Conservation (phyloP, 1,139 yeast species). For the Yamadazyma spencermartinsiae region DNA sequence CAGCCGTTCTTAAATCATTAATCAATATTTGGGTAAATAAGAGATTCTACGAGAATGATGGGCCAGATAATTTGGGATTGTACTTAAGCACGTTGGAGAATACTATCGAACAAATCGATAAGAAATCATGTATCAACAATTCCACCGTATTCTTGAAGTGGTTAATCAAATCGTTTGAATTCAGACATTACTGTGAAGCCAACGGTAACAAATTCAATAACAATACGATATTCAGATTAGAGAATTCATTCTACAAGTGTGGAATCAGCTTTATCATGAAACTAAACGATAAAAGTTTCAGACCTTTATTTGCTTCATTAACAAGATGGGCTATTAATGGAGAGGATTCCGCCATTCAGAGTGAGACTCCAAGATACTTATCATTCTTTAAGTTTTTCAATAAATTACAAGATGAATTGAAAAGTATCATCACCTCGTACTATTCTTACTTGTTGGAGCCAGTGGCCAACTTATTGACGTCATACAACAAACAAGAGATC, state of each 20-base stretch:
- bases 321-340: slow-evolving; percentile 95
- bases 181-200: slow-evolving; percentile 47
- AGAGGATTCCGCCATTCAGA: slow-evolving; percentile 55
- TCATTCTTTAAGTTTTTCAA: slow-evolving; percentile 88
- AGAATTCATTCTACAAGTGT: slow-evolving; percentile 70
- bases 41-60: slow-evolving; percentile 33
- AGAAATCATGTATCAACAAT: slow-evolving; percentile 70
- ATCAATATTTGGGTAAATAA: slow-evolving; percentile 57
- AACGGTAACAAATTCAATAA: slow-evolving; percentile 49
- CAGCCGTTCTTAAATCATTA: slow-evolving; percentile 61
- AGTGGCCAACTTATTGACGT: slow-evolving; percentile 52
- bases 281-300: slow-evolving; percentile 84
- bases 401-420: slow-evolving; percentile 78
- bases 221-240: slow-evolving; percentile 80
- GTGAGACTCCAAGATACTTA: slow-evolving; percentile 54
- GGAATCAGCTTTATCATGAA: slow-evolving; percentile 82
- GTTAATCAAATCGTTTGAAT: slow-evolving; percentile 71
- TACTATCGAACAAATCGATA: slow-evolving; percentile 66
- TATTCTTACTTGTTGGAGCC: slow-evolving; percentile 83
- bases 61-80: slow-evolving; percentile 65
- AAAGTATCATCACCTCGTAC: slow-evolving; percentile 85
- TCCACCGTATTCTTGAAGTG: slow-evolving; percentile 72
- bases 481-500: slow-evolving; percentile 45
- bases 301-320: slow-evolving; percentile 84
- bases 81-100: slow-evolving; percentile 66